These are phyloP conservation scores for Chamaenerion angustifolium DNA, from an alignment of 345 rosid genomes.

Conservation along the genomic window DNA sequence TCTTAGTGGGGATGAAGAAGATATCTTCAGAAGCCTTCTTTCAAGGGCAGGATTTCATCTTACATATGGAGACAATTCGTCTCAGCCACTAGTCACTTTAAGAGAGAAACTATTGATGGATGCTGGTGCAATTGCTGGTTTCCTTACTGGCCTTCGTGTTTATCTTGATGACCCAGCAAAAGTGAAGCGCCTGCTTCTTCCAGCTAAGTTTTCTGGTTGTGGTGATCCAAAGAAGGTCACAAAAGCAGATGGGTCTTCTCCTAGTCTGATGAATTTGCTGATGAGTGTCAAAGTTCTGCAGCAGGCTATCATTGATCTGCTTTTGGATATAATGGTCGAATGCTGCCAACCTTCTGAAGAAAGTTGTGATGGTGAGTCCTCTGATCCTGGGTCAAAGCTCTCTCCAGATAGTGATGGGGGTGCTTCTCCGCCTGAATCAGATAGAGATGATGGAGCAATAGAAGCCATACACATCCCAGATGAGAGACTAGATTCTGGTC, in stretches of 20 bases:
- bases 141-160: constrained; percentile 85
- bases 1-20: constrained; percentile 94
- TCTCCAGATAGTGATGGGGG: constrained; percentile 33
- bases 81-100: constrained; percentile 78
- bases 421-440: constrained; percentile 42
- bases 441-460: constrained; percentile 58
- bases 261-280: constrained; percentile 93
- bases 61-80: constrained; percentile 76
- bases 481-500: too few species aligned
- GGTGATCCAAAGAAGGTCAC: constrained; percentile 62
- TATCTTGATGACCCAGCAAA: constrained; percentile 95
- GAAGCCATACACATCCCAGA: too few species aligned
- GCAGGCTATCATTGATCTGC: constrained; percentile 95
- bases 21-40: constrained; percentile 85
- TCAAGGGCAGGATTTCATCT: constrained; percentile 95
- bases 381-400: constrained; percentile 32
- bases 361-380: constrained; percentile 33
- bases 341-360: constrained; percentile 83
- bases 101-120: constrained; percentile 95
- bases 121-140: constrained; percentile 98
- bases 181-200: constrained; percentile 94
- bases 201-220: constrained; percentile 64
- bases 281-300: constrained; percentile 98
- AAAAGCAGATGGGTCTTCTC: constrained; percentile 72
- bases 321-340: constrained; percentile 93